A percentile compares a stretch with the other conserved stretches of the same genome.
These are phyloP conservation scores for Neurospora sp. DNA, from an alignment of 495 filamentous ascomycete genomes.

Conservation along the genomic window DNA sequence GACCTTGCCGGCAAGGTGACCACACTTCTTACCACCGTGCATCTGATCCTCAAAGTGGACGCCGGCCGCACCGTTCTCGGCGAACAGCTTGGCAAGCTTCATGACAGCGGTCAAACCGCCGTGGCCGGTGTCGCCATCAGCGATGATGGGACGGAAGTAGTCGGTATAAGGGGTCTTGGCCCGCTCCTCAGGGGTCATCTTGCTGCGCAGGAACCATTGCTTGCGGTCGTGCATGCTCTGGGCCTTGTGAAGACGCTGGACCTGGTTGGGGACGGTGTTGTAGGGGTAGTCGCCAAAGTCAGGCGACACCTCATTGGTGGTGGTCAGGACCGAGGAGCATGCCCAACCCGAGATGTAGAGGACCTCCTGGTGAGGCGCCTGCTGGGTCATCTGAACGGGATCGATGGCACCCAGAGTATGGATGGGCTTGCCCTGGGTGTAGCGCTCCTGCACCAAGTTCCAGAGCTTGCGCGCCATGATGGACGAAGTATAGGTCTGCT, in stretches of 20 bases:
- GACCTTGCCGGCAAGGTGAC: conserved; percentile 93
- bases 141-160: conserved; percentile 88
- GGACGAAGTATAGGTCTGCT: conserved; percentile 82
- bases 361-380: conserved; percentile 90
- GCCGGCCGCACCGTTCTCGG: conserved; percentile 93
- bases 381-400: conserved; percentile 97
- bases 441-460: conserved; percentile 68
- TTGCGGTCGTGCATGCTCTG: conserved; percentile 95
- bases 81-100: conserved; percentile 95
- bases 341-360: conserved; percentile 97
- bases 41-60: conserved; percentile 98
- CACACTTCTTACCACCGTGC: conserved; percentile 97
- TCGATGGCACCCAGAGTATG: conserved; percentile 98
- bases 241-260: conserved; percentile 89
- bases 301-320: conserved; percentile 90
- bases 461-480: conserved; percentile 92
- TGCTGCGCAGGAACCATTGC: conserved; percentile 76
- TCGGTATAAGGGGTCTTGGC: conserved; percentile 72
- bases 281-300: conserved; percentile 99
- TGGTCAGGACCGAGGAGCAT: conserved; percentile 83
- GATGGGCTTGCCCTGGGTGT: conserved; percentile 69
- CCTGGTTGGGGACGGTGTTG: conserved; percentile 97
- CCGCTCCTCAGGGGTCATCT: conserved; percentile 61
- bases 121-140: conserved; percentile 95
- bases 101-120: conserved; percentile 86